These are phyloP conservation scores for Metschnikowia kunwiensis DNA, from an alignment of 805 yeast genomes.

Conservation along the genomic window DNA sequence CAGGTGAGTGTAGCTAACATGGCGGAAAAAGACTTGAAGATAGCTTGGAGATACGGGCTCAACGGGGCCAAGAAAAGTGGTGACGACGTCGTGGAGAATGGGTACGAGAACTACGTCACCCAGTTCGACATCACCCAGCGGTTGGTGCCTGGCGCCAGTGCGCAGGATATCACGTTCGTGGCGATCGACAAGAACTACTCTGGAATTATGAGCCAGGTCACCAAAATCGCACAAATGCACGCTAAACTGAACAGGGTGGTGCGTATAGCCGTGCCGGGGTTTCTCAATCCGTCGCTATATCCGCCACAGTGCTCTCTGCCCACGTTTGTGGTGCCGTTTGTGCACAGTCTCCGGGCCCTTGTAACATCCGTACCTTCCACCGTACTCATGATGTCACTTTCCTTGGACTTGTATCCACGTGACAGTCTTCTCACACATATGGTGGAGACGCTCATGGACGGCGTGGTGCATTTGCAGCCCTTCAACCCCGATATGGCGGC, in stretches of 20 bases:
- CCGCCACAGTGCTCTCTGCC: conserved; percentile 48
- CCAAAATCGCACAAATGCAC: conserved; percentile 31
- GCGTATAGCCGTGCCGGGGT: conserved; percentile 70
- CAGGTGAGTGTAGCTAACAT: conserved; percentile 68
- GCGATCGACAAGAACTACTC: conserved; percentile 28
- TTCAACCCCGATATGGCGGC: conserved; percentile 71
- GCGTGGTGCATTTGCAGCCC: conserved; percentile 73
- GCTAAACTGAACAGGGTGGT: conserved; percentile 48
- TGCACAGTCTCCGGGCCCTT: conserved; percentile 56
- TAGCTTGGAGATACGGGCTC: conserved; percentile 91
- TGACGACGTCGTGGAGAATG: conserved; percentile 17
- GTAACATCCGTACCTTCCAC: conserved; percentile 48
- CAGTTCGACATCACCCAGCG: conserved; percentile 78
- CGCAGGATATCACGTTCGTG: conserved; percentile 58
- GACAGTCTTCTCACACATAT: conserved; percentile 44
- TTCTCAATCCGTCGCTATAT: conserved; percentile 76
- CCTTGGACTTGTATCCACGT: conserved; percentile 66
- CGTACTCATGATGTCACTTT: conserved; percentile 52
- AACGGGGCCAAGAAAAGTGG: conserved; percentile 17
- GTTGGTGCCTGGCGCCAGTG: conserved; percentile 61
- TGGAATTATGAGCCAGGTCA: conserved; percentile 40
- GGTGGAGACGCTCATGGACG: conserved; percentile 58
- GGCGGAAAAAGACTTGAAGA: conserved; percentile 61
- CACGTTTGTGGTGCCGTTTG: conserved; percentile 52
- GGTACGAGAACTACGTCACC: conserved; percentile 50